Evolutionary conservation across 1,139 yeast genomes (phyloP).

Genomic region (Magnusiomyces sp.): DNA sequence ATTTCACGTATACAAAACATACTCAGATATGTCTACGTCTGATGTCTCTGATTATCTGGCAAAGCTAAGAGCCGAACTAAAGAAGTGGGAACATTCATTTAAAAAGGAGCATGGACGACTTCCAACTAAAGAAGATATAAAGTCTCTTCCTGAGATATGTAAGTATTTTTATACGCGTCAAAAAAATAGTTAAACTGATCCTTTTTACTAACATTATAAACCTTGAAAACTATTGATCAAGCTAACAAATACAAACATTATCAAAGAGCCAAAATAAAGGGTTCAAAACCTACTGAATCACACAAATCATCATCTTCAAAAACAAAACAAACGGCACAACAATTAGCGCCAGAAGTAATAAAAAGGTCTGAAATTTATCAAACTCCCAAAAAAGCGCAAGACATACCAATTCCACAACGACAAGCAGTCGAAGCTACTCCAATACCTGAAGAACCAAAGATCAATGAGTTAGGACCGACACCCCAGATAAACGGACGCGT

Average conservation of each 20-base stretch:
- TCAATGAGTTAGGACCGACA: constrained; percentile 56
- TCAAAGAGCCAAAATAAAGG: constrained; percentile 27
- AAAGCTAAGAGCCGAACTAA: constrained; percentile 38
- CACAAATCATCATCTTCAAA: constrained; percentile 11
- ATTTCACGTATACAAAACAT: not conserved
- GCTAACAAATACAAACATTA: constrained; percentile 38
- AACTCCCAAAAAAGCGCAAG: no score
- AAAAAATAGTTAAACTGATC: no score
- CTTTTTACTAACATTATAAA: constrained; percentile 4
- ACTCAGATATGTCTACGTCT: not conserved
- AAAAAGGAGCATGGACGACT: constrained; percentile 36
- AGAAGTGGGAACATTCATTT: constrained; percentile 56
- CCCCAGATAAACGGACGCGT: constrained; percentile 69
- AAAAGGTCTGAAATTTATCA: no score
- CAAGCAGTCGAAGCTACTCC: constrained; percentile 1
- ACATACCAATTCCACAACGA: no score
- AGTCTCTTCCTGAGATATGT: constrained; percentile 37
- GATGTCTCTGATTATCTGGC: not conserved
- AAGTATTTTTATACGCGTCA: constrained; percentile 6
- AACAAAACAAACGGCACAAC: constrained; percentile 7
- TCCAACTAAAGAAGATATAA: constrained; percentile 50
- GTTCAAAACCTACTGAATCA: constrained; percentile 10
- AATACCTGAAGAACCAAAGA: constrained; percentile 33
- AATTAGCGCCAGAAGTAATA: no score
- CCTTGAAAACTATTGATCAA: not conserved